Base-by-base conservation (phyloP, 1,284 basidiomycete genomes). In the Trichosporon faecale region DNA sequence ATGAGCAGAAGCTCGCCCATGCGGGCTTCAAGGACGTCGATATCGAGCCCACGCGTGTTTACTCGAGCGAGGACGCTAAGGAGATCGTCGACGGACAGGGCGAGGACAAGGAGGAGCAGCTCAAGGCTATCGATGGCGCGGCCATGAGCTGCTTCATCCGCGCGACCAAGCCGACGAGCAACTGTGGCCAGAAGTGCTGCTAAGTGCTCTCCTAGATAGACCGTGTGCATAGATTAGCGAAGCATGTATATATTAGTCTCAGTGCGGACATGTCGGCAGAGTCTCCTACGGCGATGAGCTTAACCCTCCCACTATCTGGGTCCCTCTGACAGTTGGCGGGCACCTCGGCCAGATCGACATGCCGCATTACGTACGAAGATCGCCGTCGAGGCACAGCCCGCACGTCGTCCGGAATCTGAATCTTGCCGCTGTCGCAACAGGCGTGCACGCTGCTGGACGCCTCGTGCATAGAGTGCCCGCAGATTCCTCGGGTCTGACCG, bases 41-140 rank as follows among this genome's bases (percentile, higher is more conserved):
- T 25, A 52, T 73, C 25, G 72, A 73, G 66, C 29, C 68, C n/a
- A 73, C 70, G 27, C 65, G 72, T 11, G 68, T 70, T 18, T 73
- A 73, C 65, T 64, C 70, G 9, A 63, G 61, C 23, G 70, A 73
- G 16, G 72, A 73, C 65, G 72, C 72, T 0, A 8, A 33, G 11
- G 72, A 71, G 68, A 70, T 73, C 25, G 72, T 66, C 5, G 46
- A 31, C 21, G 68, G 66, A 25, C 61, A 49, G 27, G 65, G 61
- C 55, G 23, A 64, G 5, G 68, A 65, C 12, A 65, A 68, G 8
- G 68, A 64, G 1, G 31, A 70, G 68, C 40, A 68, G 25, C 68
- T 72, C 27, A 37, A 55, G 60, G 68, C 71, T 8, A 67, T 72
- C 31, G 71, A 72, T 29, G 68, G 68, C 6, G 68, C 71, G 11